phyloP scores from a whole-genome alignment of 2,329 filamentous ascomycete species.

The Phialophora macrospora region DNA sequence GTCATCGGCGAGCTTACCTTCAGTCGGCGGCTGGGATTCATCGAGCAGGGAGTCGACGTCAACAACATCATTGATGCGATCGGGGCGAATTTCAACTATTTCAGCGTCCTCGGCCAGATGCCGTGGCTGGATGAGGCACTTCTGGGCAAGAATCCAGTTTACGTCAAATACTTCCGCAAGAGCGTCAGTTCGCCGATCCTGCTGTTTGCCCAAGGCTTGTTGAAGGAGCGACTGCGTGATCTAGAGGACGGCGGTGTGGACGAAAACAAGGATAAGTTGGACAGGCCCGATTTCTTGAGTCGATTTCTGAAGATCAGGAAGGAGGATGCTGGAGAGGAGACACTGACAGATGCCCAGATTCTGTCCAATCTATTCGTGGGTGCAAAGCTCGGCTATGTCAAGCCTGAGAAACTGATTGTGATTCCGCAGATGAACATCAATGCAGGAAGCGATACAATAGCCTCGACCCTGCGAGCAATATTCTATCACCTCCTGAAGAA shows the following conservation, averaged over 20 bases:
- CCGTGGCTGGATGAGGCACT: slow-evolving; percentile 45
- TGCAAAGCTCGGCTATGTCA: neutral
- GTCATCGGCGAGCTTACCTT: slow-evolving; percentile 48
- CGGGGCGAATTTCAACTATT: slow-evolving; percentile 42
- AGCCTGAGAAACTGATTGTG: slow-evolving; percentile 2
- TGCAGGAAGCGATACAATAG: slow-evolving; percentile 79
- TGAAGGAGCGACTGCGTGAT: slow-evolving; percentile 33
- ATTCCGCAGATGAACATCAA: slow-evolving; percentile 41
- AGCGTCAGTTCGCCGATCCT: slow-evolving; percentile 34
- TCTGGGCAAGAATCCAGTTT: slow-evolving; percentile 45
- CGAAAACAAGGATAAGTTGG: slow-evolving; percentile 21
- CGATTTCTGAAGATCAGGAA: slow-evolving; percentile 37
- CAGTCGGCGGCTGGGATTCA: slow-evolving; percentile 44
- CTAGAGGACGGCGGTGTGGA: slow-evolving; percentile 22
- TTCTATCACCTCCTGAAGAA: slow-evolving; percentile 76
- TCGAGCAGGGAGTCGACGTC: slow-evolving; percentile 44
- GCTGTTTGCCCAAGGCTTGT: slow-evolving; percentile 31
- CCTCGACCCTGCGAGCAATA: slow-evolving; percentile 71
- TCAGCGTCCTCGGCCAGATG: slow-evolving; percentile 43
- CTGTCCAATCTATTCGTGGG: slow-evolving; percentile 36
- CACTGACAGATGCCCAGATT: slow-evolving; percentile 33
- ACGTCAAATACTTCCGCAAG: slow-evolving; percentile 36
- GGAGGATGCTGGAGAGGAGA: slow-evolving; percentile 25
- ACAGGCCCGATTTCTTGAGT: slow-evolving; percentile 38
- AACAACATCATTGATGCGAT: slow-evolving; percentile 43